A percentile compares a stretch with the other conserved stretches of the same genome.
Evolutionary conservation across 129 eudicot genomes (phyloP).

Genomic region (Lactuca sativa): DNA sequence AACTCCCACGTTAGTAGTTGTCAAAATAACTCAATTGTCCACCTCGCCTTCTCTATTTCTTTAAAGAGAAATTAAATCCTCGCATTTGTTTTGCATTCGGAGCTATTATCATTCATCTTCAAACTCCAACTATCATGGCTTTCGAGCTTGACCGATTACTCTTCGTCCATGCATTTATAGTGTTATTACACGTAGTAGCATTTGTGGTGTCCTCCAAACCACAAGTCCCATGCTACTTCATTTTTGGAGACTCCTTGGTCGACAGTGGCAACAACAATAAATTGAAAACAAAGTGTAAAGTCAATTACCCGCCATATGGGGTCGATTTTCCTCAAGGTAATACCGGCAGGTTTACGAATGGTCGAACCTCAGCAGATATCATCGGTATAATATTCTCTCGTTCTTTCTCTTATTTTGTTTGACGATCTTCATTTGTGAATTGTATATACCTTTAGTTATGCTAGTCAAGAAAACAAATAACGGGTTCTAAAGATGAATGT

Average conservation of each 20-base stretch:
- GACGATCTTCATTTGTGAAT: not conserved
- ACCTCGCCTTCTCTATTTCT: not conserved
- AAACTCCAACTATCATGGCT: not conserved
- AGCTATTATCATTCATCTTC: not conserved
- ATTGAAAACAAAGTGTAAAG: conserved; percentile 11
- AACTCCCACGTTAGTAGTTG: not conserved
- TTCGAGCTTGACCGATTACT: not conserved
- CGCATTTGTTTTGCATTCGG: not conserved
- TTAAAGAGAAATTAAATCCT: not conserved
- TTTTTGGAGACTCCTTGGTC: conserved; percentile 28
- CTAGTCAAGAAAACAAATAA: not conserved
- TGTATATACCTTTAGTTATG: no score
- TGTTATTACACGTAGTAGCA: not conserved
- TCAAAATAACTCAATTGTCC: not conserved
- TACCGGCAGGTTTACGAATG: conserved; percentile 37
- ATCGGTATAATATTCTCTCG: conserved; percentile 17
- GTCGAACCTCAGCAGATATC: conserved; percentile 28
- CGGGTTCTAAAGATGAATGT: not conserved
- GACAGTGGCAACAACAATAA: conserved; percentile 22
- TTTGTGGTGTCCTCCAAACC: not conserved
- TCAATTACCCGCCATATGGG: conserved; percentile 36
- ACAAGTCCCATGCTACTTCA: conserved; percentile 34
- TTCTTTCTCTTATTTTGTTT: no score
- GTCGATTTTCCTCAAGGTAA: conserved; percentile 29
- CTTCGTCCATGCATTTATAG: not conserved